Percentiles rank a stretch among this genome's conserved stretches.
Conservation (phyloP, 345 rosid genomes). For the Bruguiera sexangula region DNA sequence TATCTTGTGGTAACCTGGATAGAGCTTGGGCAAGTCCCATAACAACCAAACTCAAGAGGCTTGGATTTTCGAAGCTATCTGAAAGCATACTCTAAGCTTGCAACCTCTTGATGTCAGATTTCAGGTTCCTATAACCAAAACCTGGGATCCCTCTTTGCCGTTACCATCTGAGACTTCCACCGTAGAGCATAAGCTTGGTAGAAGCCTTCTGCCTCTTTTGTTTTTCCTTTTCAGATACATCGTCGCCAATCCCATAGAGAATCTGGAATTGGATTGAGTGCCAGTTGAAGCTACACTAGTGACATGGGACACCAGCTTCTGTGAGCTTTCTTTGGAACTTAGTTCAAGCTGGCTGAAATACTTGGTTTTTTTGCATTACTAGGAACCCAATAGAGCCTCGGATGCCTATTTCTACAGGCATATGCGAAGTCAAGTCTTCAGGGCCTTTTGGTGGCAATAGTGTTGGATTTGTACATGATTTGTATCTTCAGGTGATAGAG, state of each 20-base stretch:
- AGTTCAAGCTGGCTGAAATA: conserved; percentile 42
- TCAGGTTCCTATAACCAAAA: conserved; percentile 46
- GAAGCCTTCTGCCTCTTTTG: conserved; percentile 39
- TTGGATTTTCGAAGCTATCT: conserved; percentile 86
- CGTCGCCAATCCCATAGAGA: conserved; percentile 15
- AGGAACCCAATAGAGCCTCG: conserved; percentile 52
- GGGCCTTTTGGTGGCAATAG: conserved; percentile 6
- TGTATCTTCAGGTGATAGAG: conserved; percentile 20
- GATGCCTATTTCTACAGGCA: conserved; percentile 51
- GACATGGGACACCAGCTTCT: conserved; percentile 23
- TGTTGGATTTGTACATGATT: conserved; percentile 32
- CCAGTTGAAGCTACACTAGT: conserved; percentile 25
- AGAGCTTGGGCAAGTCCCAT: conserved; percentile 76
- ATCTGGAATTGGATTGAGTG: conserved; percentile 21
- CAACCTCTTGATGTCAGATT: conserved; percentile 45
- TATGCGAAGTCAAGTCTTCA: conserved; percentile 28
- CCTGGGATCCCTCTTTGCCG: conserved; percentile 36
- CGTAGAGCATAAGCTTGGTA: conserved; percentile 53
- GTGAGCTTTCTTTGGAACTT: conserved; percentile 29
- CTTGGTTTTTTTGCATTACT: conserved; percentile 46
- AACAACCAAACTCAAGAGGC: conserved; percentile 79
- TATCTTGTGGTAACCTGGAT: conserved; percentile 76
- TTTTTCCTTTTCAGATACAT: conserved; percentile 48
- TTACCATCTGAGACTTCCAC: conserved; percentile 50
- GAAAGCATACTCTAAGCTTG: conserved; percentile 59